These are phyloP conservation scores for Emydomyces testavorans DNA, from an alignment of 2,329 filamentous ascomycete species.

Conservation along the genomic window DNA sequence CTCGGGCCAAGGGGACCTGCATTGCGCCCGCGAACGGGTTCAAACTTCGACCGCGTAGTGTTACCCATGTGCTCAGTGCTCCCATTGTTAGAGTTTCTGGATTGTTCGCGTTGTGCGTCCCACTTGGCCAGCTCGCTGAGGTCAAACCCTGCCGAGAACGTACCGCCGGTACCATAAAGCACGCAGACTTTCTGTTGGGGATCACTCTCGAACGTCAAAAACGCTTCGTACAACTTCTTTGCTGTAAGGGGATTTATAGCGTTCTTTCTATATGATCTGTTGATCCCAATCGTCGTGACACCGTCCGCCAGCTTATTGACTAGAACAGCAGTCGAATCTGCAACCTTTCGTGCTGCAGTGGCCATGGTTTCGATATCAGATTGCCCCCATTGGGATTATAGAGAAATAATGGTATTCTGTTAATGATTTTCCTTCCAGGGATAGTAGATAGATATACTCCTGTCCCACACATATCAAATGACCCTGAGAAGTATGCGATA, in stretches of 20 bases:
- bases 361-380: conserved; percentile 4
- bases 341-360: neutral
- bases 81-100: neutral
- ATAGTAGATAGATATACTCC: neutral
- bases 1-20: conserved; percentile 44
- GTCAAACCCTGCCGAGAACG: conserved; percentile 46
- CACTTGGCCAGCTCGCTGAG: conserved; percentile 36
- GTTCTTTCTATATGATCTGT: conserved; percentile 42
- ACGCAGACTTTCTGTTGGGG: conserved; percentile 43
- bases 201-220: conserved; percentile 42
- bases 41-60: conserved; percentile 18
- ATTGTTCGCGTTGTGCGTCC: conserved; percentile 7
- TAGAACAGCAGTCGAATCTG: conserved; percentile 10
- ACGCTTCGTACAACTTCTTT: conserved; percentile 37
- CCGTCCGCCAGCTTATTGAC: conserved; percentile 25
- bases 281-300: conserved; percentile 47
- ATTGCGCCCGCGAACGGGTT: conserved; percentile 29
- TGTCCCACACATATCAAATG: neutral
- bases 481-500: neutral
- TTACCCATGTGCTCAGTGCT: neutral
- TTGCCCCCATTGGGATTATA: neutral
- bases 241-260: conserved; percentile 43
- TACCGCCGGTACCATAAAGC: conserved; percentile 37
- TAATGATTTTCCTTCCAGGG: neutral
- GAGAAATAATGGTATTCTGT: neutral